Percentiles rank a stretch among this genome's conserved stretches.
Evolutionary conservation across 768 basidiomycete species (phyloP).

Genomic region (Termitomyces eurrhizus): DNA sequence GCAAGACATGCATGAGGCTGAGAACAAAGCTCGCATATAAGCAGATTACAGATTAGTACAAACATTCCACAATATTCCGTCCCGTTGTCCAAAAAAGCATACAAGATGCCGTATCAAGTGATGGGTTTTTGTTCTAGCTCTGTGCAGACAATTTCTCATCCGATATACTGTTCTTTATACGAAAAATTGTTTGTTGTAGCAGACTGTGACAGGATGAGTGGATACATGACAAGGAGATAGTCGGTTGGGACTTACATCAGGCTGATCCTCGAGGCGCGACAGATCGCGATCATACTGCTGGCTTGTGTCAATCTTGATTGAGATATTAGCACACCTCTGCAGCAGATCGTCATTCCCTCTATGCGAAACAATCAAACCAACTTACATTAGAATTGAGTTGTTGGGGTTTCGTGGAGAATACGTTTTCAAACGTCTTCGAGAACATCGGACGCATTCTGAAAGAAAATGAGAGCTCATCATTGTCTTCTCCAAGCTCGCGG

Average conservation of each 20-base stretch:
- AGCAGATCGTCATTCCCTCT: conserved; percentile 4
- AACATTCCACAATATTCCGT: conserved; percentile 7
- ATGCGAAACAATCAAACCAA: background rate
- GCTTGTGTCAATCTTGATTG: conserved; percentile 63
- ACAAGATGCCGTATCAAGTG: background rate
- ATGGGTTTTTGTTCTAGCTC: background rate
- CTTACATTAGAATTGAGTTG: conserved; percentile 30
- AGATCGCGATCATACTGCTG: conserved; percentile 44
- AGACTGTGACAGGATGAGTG: conserved; percentile 9
- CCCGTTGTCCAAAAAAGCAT: conserved; percentile 8
- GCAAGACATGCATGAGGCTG: background rate
- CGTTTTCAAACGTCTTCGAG: conserved; percentile 18
- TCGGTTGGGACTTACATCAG: conserved; percentile 11
- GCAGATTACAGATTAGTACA: conserved; percentile 8
- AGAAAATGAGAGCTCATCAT: conserved; percentile 44
- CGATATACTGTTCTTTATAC: conserved; percentile 12
- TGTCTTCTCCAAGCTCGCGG: conserved; percentile 39
- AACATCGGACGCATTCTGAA: conserved; percentile 32
- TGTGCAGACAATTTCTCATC: background rate
- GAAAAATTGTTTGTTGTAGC: conserved; percentile 15
- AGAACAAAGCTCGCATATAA: background rate
- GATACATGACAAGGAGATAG: background rate
- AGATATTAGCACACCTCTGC: conserved; percentile 47
- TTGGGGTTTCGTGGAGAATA: conserved; percentile 18
- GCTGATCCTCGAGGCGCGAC: conserved; percentile 14